Base-by-base conservation (phyloP, 192 early-diverging fungal species). In the Funneliformis geosporum region DNA sequence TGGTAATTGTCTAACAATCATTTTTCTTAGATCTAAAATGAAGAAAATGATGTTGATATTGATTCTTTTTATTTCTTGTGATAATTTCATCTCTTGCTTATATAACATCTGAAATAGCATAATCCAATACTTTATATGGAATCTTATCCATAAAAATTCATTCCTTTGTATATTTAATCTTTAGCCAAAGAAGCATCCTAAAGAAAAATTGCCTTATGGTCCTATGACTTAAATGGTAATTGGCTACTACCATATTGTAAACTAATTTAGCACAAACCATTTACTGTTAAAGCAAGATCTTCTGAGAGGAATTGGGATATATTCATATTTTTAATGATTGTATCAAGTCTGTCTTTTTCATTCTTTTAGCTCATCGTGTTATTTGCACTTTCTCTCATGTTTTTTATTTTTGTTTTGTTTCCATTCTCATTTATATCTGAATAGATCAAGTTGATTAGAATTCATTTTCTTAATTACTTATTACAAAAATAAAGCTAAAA, bases 301-400 rank as follows among this genome's bases (percentile, higher is more conserved):
- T 73, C 18, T 73, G 14, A 73, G 18, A 73, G 39, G 42, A 73
- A 73, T 73, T 73, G 71, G 44, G 14, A 73, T 73, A 73, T 12
- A 73, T 73, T 73, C 71, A 28, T 73, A 73, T 39, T 73, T 40
- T 73, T 47, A 73, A 42, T 73, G 43, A 73, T 73, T 21, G 25
- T 73, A 16, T 21, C 44, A 47, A 46, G 4, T 25, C 8, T 69
- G 4, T 4, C 8, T 44, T 44, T 5, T 44, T 44, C 5, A 44
- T 44, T 44, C 43, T 44, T 38, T 39, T 69, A 8, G 4, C 33
- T 69, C 8, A 8, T 69, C 10, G 7, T 69, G 8, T 69, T 43
- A 1, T 69, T 69, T 69, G 27, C 67, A 69, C 38, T 69, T 39
- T 69, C 39, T 23, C 27, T 28, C 39, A 8, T 62, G 8, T 62